These are phyloP conservation scores for Phycomyces blakesleeanus DNA, from an alignment of 192 early-diverging fungal genomes.

Conservation along the genomic window DNA sequence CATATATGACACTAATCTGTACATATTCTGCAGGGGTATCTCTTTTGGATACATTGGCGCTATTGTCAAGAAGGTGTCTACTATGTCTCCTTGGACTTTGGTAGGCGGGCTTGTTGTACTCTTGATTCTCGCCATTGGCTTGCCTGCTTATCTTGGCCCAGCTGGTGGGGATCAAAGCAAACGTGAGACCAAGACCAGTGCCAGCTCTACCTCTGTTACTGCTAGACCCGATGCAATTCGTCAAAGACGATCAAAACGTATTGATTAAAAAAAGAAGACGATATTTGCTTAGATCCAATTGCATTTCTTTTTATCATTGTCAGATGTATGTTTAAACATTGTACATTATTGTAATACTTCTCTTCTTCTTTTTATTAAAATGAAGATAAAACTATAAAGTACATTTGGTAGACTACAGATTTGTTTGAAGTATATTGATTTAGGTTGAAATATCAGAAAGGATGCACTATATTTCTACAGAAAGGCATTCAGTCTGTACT, in stretches of 20 bases:
- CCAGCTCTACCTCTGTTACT: not conserved
- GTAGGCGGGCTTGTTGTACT: slow-evolving; percentile 7
- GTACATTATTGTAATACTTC: too few species aligned
- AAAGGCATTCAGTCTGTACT: too few species aligned
- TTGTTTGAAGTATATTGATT: too few species aligned
- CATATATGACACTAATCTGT: not conserved
- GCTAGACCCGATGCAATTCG: not conserved
- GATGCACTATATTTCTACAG: too few species aligned
- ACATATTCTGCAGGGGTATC: slow-evolving; percentile 5
- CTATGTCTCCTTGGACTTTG: slow-evolving; percentile 11
- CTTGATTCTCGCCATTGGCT: slow-evolving; percentile 6
- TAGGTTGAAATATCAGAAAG: too few species aligned
- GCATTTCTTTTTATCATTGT: too few species aligned
- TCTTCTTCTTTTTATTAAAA: too few species aligned
- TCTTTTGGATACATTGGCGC: slow-evolving; percentile 8
- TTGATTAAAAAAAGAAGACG: slow-evolving; percentile 9
- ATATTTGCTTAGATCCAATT: too few species aligned
- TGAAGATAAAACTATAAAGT: too few species aligned
- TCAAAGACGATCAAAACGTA: slow-evolving; percentile 14
- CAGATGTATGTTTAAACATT: too few species aligned
- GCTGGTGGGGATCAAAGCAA: not conserved
- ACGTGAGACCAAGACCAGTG: not conserved
- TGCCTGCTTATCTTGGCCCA: not conserved
- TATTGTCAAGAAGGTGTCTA: slow-evolving; percentile 12
- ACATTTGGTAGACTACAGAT: too few species aligned